These are phyloP conservation scores for Arthromyces matolae DNA, from an alignment of 768 basidiomycete species.

Conservation along the genomic window DNA sequence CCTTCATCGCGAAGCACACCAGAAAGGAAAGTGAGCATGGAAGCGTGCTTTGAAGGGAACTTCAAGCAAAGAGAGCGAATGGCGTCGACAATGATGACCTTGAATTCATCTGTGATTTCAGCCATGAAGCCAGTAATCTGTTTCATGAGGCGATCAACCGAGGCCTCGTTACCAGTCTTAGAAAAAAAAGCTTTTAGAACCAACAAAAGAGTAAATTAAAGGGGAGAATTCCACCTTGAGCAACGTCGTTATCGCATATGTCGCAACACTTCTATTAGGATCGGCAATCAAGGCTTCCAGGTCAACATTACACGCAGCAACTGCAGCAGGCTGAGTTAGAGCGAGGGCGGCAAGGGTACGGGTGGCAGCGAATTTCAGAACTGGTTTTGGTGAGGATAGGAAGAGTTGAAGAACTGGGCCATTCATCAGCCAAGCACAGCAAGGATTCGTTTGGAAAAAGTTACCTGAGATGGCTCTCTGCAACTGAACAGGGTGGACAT, in stretches of 20 bases:
- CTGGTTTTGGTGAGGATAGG: constrained; percentile 91
- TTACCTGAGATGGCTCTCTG: constrained; percentile 85
- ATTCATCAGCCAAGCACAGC: constrained; percentile 6
- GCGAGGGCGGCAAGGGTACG: constrained; percentile 91
- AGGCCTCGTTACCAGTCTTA: constrained; percentile 97
- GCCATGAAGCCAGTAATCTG: constrained; percentile 99
- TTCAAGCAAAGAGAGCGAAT: constrained; percentile 98
- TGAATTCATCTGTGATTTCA: constrained; percentile 99
- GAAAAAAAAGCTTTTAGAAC: constrained; percentile 11
- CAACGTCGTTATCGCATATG: constrained; percentile 96
- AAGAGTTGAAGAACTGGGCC: constrained; percentile 85
- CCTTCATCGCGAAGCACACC: constrained; percentile 97
- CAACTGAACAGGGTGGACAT: constrained; percentile 71
- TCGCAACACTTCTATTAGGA: constrained; percentile 92
- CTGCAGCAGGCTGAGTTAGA: constrained; percentile 78
- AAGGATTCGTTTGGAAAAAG: constrained; percentile 23
- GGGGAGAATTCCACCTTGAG: constrained; percentile 64
- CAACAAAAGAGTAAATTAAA: not conserved
- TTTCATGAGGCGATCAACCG: constrained; percentile 98
- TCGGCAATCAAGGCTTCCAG: constrained; percentile 96
- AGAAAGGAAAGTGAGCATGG: constrained; percentile 96
- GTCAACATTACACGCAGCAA: constrained; percentile 92
- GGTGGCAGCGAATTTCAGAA: constrained; percentile 95
- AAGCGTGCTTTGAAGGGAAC: constrained; percentile 94
- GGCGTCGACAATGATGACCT: constrained; percentile 98